Evolutionary conservation across 345 rosid genomes (phyloP), one percentile per base, ranked within the genome.

Genomic region (Gossypium arboreum): DNA sequence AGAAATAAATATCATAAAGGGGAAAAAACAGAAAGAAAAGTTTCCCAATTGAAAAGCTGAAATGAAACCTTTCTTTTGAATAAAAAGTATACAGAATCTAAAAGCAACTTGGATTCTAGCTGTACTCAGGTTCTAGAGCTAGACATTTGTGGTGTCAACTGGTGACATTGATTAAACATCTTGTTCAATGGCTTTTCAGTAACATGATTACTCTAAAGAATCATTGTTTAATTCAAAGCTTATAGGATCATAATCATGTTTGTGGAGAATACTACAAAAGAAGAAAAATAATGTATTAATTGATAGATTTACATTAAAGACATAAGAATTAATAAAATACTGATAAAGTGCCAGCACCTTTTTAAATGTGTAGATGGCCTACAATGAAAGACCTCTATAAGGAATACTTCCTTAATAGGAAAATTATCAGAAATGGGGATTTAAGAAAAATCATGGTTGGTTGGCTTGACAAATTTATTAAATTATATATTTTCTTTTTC

Each of bases 401-500:
- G 86, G 78, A 83, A 83, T 77, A 75, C 71, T 83, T 85, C 84
- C 91, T 10, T 63, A 87, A 82, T 73, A 61, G 81, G 86, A 43
- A 79, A 80, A 69, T 12, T 47, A 13, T 44, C 44, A 41, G n/a
- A 48, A 43, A 47, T 68, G 57, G 41, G 55, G 57, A 58, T 68
- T 67, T 29, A 54, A 72, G 10, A 67, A 78, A 67, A 72, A 56
- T 69, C 60, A 80, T 76, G 69, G 47, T 79, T 59, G 58, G 56
- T 65, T 18, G 75, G 55, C 74, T 51, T 60, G 39, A 71, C 17
- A 24, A 57, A n/a, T 41, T 64, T 12, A 62, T 64, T 51, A 20
- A 44, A 13, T 71, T 54, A 16, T 47, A 34, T 34, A 6, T 34
- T 29, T 17, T 25, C 22, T 25, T 68, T 25, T 8, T 34, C 39